Base-by-base conservation (phyloP, 495 filamentous ascomycete genomes). In the Hypoxylon cercidicola region DNA sequence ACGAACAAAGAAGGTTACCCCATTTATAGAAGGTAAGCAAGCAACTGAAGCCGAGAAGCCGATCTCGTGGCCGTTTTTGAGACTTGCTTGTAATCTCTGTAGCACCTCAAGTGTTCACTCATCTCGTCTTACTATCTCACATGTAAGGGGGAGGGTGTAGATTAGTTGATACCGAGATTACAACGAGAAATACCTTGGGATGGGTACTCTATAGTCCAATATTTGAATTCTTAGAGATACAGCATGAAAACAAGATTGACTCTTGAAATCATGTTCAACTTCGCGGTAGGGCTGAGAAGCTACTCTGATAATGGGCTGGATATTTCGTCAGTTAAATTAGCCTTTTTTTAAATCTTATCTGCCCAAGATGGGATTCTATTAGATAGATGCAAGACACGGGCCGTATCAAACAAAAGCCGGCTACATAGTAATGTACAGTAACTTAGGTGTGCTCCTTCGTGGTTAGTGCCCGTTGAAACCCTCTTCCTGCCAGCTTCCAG, bases 401-500 rank as follows among this genome's bases (percentile, higher is more conserved):
- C 52, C 55, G 46, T 61, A 56, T 48, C 39, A 60, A 60, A 56
- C 60, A 64, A 60, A 53, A 39, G 47, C 48, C 50, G 41, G 54
- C 64, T 59, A 32, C 30, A 32, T 32, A 45, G 59, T 63, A 63
- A 54, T 68, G 47, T 68, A 68, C 64, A 68, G 47, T 49, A 62
- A n/a, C 15, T 16, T 3, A n/a, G 10, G 40, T 62, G 30, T 60
- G 52, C 40, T 56, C 25, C 21, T 43, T 19, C 35, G 32, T 21
- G 35, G 35, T 68, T 55, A 75, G 35, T 72, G 62, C n/a, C 66
- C 72, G 55, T 72, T 75, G 64, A 79, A 77, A 41, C 75, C 76
- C 40, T 76, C 76, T 57, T 81, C 74, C 32, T 73, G 65, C 74
- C 77, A 79, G 28, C 71, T 62, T n/a, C 70, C 72, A 15, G 59